Evolutionary conservation across 768 basidiomycete genomes (phyloP).

Genomic region (Brasilioporus rufonigricans): DNA sequence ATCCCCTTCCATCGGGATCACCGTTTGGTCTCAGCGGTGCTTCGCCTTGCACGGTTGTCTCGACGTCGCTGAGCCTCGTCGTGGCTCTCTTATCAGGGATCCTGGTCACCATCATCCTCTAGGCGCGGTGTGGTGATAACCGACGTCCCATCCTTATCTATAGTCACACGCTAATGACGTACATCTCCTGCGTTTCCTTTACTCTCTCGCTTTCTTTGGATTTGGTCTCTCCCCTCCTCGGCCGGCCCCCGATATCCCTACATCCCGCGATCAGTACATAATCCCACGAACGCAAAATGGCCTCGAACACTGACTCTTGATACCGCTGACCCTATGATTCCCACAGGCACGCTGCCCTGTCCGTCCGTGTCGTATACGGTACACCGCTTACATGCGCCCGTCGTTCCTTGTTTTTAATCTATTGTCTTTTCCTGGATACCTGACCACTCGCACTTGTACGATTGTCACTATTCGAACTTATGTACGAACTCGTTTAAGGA

Average conservation of each 20-base stretch:
- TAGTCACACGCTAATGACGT: not conserved
- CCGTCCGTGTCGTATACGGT: too few species aligned
- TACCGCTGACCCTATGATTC: not conserved
- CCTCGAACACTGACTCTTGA: not conserved
- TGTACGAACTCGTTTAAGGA: too few species aligned
- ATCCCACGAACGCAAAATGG: not conserved
- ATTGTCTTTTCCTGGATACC: too few species aligned
- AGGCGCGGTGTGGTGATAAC: not conserved
- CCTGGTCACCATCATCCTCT: not conserved
- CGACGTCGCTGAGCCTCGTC: conserved; percentile 13
- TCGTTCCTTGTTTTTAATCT: not conserved
- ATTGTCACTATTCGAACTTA: too few species aligned
- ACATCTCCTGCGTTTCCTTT: not conserved
- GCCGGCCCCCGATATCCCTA: not conserved
- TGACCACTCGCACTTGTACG: too few species aligned
- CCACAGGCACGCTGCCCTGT: not conserved
- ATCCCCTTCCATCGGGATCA: conserved; percentile 4
- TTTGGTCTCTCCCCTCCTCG: not conserved
- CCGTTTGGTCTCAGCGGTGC: not conserved
- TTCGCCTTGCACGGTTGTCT: conserved; percentile 5
- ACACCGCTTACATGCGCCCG: not conserved
- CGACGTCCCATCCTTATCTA: not conserved
- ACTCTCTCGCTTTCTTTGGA: too few species aligned
- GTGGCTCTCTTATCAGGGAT: conserved; percentile 11
- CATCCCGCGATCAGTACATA: not conserved